phyloP scores from a whole-genome alignment of 345 rosid species.

The Trapa bicornis region DNA sequence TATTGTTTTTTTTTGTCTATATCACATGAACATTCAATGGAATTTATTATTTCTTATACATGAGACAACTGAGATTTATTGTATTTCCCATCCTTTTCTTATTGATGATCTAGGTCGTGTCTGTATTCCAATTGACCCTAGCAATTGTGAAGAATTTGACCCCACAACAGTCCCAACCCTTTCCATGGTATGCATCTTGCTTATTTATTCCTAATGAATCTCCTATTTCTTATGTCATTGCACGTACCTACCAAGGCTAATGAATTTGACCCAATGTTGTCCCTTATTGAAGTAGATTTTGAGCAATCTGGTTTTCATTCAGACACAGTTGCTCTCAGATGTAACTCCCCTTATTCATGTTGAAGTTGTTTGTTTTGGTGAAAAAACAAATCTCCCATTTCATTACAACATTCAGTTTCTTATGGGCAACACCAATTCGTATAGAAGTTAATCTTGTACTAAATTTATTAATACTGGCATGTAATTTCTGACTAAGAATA shows the following conservation, averaged over 20 bases:
- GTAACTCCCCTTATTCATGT: no score
- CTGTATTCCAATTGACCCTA: constrained; percentile 84
- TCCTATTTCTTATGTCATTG: background rate
- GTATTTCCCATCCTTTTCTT: background rate
- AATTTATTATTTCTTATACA: background rate
- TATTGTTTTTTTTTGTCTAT: background rate
- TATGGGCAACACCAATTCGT: background rate
- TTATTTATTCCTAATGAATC: background rate
- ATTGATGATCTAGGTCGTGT: constrained; percentile 50
- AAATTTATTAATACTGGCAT: background rate
- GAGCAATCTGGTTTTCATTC: no score
- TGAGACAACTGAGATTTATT: background rate
- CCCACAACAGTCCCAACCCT: constrained; percentile 42
- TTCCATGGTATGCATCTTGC: constrained; percentile 6
- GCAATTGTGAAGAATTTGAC: constrained; percentile 57
- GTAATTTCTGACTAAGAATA: background rate
- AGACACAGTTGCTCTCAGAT: no score
- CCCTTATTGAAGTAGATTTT: no score
- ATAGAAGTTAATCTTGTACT: background rate
- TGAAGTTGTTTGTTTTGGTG: no score
- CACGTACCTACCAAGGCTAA: no score
- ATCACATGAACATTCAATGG: background rate
- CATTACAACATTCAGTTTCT: background rate
- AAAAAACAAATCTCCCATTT: background rate
- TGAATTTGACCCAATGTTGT: no score